These are phyloP conservation scores for Venturia carpophila DNA, from an alignment of 2,329 filamentous ascomycete species.

Conservation along the genomic window DNA sequence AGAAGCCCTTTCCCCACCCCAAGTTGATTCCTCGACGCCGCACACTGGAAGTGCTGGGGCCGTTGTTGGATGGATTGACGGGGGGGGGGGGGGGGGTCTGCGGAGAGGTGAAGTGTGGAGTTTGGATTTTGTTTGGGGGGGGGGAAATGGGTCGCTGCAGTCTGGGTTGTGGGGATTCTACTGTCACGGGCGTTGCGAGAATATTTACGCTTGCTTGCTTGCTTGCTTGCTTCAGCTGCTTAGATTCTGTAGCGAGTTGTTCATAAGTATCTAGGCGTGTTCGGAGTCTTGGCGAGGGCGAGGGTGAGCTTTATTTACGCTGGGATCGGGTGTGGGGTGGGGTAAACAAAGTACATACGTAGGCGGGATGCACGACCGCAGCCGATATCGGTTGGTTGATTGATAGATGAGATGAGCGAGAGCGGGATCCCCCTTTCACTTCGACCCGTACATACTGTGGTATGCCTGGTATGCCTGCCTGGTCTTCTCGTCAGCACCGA, in stretches of 20 bases:
- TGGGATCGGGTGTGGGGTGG: no score
- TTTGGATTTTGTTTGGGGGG: constrained; percentile 21
- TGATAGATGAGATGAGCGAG: not conserved
- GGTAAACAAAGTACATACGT: no score
- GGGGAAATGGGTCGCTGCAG: constrained; percentile 27
- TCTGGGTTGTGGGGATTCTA: constrained; percentile 24
- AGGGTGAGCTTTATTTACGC: no score
- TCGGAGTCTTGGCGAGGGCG: no score
- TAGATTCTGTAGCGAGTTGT: no score
- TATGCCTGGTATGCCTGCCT: no score
- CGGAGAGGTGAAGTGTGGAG: constrained; percentile 22
- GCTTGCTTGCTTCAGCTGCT: no score
- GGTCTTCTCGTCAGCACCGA: no score
- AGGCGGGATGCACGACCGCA: not conserved
- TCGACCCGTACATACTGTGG: no score
- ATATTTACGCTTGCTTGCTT: not conserved
- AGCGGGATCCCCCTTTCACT: no score
- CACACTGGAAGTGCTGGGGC: constrained; percentile 32
- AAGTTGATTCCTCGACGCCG: constrained; percentile 33
- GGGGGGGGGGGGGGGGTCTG: constrained; percentile 21
- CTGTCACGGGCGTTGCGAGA: not conserved
- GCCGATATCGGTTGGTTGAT: not conserved
- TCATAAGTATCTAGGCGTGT: no score
- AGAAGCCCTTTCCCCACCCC: constrained; percentile 30
- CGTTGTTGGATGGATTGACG: constrained; percentile 31